These are phyloP conservation scores for Elsinoe ampelina DNA, from an alignment of 2,329 filamentous ascomycete genomes.

Conservation along the genomic window DNA sequence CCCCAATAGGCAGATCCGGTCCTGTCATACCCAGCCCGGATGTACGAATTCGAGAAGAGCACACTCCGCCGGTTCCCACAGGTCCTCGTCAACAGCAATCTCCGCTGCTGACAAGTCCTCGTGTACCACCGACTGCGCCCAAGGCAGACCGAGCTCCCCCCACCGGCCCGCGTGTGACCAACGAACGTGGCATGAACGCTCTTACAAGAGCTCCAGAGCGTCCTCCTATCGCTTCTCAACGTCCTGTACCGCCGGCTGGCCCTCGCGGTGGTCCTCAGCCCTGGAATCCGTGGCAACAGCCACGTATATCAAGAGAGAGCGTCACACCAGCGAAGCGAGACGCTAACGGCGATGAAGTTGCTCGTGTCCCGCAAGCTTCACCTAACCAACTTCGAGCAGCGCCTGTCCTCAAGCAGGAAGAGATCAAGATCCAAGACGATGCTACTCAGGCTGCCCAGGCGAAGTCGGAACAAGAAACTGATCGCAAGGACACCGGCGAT, in stretches of 20 bases:
- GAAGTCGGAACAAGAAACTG: slow-evolving; percentile 11
- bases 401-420: background rate
- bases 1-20: background rate
- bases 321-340: slow-evolving; percentile 39
- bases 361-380: slow-evolving; percentile 1
- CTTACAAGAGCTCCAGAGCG: slow-evolving; percentile 18
- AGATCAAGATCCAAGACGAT: slow-evolving; percentile 11
- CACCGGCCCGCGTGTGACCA: slow-evolving; percentile 19
- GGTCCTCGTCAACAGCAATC: slow-evolving; percentile 26
- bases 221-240: slow-evolving; percentile 14
- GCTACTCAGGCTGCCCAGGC: slow-evolving; percentile 9
- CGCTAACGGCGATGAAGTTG: slow-evolving; percentile 33
- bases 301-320: slow-evolving; percentile 27
- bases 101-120: slow-evolving; percentile 24
- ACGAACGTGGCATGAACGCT: slow-evolving; percentile 13
- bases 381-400: background rate
- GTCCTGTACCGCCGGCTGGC: slow-evolving; percentile 20
- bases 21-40: background rate
- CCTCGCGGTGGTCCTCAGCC: slow-evolving; percentile 23
- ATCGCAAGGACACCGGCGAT: slow-evolving; percentile 21
- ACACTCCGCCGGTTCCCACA: slow-evolving; percentile 15
- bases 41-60: background rate
- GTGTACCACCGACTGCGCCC: slow-evolving; percentile 27
- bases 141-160: slow-evolving; percentile 26
- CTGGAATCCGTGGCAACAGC: slow-evolving; percentile 28